A percentile compares a stretch with the other conserved stretches of the same genome.
These are phyloP conservation scores for Rhynchospora breviuscula DNA, from an alignment of 176 grass and related monocot genomes.

Conservation along the genomic window DNA sequence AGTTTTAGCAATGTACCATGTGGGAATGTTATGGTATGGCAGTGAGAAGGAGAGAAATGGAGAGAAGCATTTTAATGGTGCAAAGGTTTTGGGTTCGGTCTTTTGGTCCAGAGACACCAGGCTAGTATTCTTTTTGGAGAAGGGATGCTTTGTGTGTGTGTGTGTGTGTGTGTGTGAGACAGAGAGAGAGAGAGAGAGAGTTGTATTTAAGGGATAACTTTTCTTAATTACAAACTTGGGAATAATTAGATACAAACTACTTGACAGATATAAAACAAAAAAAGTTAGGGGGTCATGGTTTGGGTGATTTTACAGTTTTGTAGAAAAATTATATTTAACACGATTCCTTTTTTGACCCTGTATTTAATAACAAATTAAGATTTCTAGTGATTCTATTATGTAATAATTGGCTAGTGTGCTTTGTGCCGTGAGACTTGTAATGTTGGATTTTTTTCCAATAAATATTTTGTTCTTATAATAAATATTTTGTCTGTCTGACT, in stretches of 20 bases:
- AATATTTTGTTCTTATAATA: no score
- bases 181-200: conserved; percentile 14
- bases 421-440: neutral
- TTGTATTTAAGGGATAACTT: neutral
- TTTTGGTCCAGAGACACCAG: conserved; percentile 27
- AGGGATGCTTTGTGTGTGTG: conserved; percentile 6
- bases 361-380: neutral
- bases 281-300: neutral
- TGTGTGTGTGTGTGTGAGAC: neutral
- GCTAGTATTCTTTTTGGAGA: conserved; percentile 28
- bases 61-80: conserved; percentile 29
- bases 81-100: conserved; percentile 21
- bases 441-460: neutral
- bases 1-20: conserved; percentile 25
- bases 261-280: conserved; percentile 30
- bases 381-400: neutral
- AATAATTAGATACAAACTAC: conserved; percentile 11
- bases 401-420: neutral
- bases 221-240: neutral
- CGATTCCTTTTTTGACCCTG: neutral
- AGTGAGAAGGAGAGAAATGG: neutral
- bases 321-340: neutral
- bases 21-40: neutral
- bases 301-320: conserved; percentile 7
- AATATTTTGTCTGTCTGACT: no score